These are phyloP conservation scores for Earliella scabrosa DNA, from an alignment of 1,284 basidiomycete genomes.

Conservation along the genomic window DNA sequence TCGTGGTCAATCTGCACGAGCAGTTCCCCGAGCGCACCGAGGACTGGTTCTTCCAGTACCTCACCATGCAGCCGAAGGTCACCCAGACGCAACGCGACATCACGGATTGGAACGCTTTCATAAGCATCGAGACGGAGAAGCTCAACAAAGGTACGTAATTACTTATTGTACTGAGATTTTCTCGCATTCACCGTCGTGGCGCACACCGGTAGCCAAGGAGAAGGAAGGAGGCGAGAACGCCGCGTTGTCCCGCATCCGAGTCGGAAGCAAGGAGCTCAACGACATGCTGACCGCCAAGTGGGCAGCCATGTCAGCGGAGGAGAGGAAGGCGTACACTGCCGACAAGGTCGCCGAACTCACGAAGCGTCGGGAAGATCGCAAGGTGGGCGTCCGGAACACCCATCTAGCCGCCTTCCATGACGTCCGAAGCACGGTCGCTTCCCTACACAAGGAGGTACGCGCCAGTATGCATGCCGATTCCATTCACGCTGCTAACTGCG, in stretches of 20 bases:
- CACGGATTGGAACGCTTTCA: conserved; percentile 3
- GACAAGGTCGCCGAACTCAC: neutral
- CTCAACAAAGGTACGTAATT: too few species aligned
- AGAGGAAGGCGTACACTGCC: neutral
- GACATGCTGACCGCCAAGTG: too few species aligned
- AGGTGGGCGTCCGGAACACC: neutral
- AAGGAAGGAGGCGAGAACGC: too few species aligned
- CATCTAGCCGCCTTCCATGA: neutral
- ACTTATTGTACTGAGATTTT: too few species aligned
- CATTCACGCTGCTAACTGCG: neutral
- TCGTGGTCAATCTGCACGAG: neutral
- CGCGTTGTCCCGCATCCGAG: too few species aligned
- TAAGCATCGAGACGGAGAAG: neutral
- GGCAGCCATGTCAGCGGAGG: neutral
- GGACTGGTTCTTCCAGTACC: neutral
- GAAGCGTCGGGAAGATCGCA: neutral
- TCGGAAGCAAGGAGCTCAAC: neutral
- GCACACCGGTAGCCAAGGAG: too few species aligned
- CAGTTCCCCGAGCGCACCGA: neutral
- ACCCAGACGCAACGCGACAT: neutral
- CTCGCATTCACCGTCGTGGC: too few species aligned
- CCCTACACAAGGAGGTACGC: neutral
- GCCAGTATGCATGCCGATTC: too few species aligned
- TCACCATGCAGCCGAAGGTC: neutral
- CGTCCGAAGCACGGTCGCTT: neutral